These are phyloP conservation scores for Didymellaceae sp. DNA, from an alignment of 2,329 filamentous ascomycete species.

Conservation along the genomic window DNA sequence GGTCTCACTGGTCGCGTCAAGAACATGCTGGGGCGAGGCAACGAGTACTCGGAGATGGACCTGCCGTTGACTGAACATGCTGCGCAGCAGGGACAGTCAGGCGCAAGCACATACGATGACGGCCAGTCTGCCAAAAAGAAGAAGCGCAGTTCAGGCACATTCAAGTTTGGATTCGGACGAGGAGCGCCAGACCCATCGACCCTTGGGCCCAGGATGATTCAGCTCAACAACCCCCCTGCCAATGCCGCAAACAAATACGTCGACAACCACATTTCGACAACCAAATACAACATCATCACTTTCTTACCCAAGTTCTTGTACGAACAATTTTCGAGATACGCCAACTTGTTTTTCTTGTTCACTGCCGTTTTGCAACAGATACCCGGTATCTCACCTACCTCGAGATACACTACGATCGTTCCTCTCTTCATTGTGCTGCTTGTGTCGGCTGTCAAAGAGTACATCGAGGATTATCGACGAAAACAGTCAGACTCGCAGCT, in stretches of 20 bases:
- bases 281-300: slow-evolving; percentile 93
- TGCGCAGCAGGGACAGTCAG: slow-evolving; percentile 53
- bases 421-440: slow-evolving; percentile 88
- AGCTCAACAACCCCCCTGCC: slow-evolving; percentile 94
- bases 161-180: slow-evolving; percentile 91
- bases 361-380: slow-evolving; percentile 95
- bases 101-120: slow-evolving; percentile 51
- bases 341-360: slow-evolving; percentile 99
- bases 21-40: slow-evolving; percentile 85
- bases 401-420: slow-evolving; percentile 93
- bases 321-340: slow-evolving; percentile 99
- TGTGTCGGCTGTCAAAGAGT: slow-evolving; percentile 94
- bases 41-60: slow-evolving; percentile 96
- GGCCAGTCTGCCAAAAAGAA: slow-evolving; percentile 40
- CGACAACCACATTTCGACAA: slow-evolving; percentile 96
- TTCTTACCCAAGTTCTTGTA: slow-evolving; percentile 97
- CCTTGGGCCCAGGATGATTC: slow-evolving; percentile 88
- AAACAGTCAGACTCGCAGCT: slow-evolving; percentile 84
- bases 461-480: slow-evolving; percentile 90
- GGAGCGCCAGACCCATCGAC: slow-evolving; percentile 88
- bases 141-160: slow-evolving; percentile 62
- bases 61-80: slow-evolving; percentile 85
- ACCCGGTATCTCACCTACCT: slow-evolving; percentile 91
- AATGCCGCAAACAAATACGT: slow-evolving; percentile 89
- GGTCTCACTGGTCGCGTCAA: slow-evolving; percentile 87